A percentile compares a stretch with the other conserved stretches of the same genome.
Conservation (phyloP, 225 moss, liverwort and hornwort genomes). For the Rhytidiadelphus loreus region DNA sequence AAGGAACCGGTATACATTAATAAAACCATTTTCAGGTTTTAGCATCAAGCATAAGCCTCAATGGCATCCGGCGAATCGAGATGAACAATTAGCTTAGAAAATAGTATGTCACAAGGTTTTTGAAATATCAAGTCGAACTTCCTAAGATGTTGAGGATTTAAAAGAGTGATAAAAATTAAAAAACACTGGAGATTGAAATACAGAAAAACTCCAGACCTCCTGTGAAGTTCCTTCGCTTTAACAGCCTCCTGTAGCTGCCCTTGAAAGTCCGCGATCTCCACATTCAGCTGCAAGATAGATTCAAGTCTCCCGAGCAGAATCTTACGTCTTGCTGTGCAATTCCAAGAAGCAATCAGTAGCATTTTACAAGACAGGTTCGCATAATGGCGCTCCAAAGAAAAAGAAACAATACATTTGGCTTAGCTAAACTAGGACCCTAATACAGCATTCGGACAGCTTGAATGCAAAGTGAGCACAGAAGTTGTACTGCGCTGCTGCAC, state of each 20-base stretch:
- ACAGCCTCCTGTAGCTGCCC: conserved; percentile 49
- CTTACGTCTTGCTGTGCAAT: conserved; percentile 58
- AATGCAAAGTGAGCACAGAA: background rate
- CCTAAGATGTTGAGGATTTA: background rate
- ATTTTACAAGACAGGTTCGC: background rate
- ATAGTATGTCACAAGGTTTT: background rate
- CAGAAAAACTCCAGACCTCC: conserved; percentile 20
- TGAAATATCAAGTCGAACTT: background rate
- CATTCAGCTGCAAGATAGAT: conserved; percentile 33
- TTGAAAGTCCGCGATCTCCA: conserved; percentile 59
- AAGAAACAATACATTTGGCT: background rate
- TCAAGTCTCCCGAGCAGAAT: conserved; percentile 56
- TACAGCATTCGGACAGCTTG: background rate
- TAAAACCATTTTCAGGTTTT: background rate
- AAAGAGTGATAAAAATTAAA: background rate
- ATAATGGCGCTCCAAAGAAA: background rate
- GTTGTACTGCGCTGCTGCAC: background rate
- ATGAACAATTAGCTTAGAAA: background rate
- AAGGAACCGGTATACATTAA: background rate
- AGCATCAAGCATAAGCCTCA: background rate
- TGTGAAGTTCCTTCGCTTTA: conserved; percentile 24
- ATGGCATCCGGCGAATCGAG: background rate
- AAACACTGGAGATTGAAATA: background rate
- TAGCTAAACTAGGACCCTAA: background rate
- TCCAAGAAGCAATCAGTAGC: conserved; percentile 1